Evolutionary conservation across 495 filamentous ascomycete species (phyloP).

Genomic region (Aspergillus steynii): DNA sequence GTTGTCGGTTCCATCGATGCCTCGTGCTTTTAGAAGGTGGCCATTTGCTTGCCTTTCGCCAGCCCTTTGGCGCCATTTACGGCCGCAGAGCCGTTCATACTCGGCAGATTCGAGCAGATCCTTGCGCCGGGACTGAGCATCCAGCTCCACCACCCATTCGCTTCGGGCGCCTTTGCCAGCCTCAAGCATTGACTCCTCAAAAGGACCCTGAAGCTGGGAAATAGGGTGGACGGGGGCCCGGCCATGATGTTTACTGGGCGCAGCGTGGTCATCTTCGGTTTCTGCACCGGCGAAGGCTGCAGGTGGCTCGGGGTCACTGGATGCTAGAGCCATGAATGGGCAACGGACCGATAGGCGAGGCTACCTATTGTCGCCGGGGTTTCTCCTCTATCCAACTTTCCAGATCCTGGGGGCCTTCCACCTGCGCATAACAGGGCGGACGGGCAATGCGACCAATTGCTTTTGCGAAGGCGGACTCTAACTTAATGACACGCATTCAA

Average conservation of each 20-base stretch:
- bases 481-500: conserved; percentile 6
- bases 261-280: conserved; percentile 6
- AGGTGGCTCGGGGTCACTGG: conserved; percentile 1
- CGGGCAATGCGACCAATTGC: neutral
- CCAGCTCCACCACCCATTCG: conserved; percentile 55
- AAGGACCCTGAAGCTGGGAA: conserved; percentile 81
- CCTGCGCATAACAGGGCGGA: neutral
- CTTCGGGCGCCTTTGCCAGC: conserved; percentile 50
- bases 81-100: conserved; percentile 63
- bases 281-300: conserved; percentile 10
- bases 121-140: conserved; percentile 67
- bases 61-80: conserved; percentile 70
- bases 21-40: neutral
- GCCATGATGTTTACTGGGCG: neutral
- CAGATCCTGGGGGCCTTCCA: neutral
- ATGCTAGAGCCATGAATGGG: conserved; percentile 6
- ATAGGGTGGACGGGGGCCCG: conserved; percentile 73
- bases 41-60: conserved; percentile 47
- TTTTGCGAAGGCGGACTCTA: neutral
- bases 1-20: neutral
- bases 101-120: conserved; percentile 66
- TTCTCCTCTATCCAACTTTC: neutral
- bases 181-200: conserved; percentile 88
- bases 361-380: neutral
- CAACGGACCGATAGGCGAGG: neutral